Conservation (phyloP, 2,329 filamentous ascomycete genomes). For the Pseudogymnoascus sp. region DNA sequence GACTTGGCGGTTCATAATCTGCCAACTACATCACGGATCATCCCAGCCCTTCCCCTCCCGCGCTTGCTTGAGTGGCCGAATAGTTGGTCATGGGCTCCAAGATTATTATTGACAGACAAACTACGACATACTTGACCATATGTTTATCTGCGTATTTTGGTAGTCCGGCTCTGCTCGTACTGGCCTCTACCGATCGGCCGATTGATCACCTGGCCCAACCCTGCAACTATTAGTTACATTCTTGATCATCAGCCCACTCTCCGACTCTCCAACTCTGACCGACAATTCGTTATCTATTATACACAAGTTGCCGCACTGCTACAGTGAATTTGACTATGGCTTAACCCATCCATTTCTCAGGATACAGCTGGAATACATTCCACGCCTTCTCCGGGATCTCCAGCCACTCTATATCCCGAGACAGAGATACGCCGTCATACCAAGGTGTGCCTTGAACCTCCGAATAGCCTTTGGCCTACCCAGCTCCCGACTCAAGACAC, state of each 20-base stretch:
- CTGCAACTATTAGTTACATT: neutral
- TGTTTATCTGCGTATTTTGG: neutral
- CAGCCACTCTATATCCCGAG: neutral
- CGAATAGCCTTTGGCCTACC: neutral
- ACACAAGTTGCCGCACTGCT: neutral
- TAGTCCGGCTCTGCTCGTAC: neutral
- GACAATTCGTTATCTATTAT: conserved; percentile 2
- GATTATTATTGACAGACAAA: neutral
- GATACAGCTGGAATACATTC: neutral
- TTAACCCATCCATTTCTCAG: neutral
- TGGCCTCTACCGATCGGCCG: neutral
- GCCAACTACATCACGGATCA: neutral
- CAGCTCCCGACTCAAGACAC: neutral
- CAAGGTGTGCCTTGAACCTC: neutral
- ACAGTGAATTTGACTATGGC: neutral
- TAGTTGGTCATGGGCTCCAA: neutral
- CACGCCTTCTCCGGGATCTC: neutral
- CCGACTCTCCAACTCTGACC: neutral
- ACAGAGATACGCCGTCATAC: neutral
- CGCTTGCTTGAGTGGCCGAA: neutral
- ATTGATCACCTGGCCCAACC: conserved; percentile 2
- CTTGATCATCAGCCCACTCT: conserved; percentile 3
- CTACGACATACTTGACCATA: neutral
- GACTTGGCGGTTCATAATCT: neutral
- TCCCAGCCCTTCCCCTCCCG: neutral